A percentile compares a stretch with the other conserved stretches of the same genome.
phyloP scores from a whole-genome alignment of 352 stramenopile genomes.

The Blastocystis sp. region DNA sequence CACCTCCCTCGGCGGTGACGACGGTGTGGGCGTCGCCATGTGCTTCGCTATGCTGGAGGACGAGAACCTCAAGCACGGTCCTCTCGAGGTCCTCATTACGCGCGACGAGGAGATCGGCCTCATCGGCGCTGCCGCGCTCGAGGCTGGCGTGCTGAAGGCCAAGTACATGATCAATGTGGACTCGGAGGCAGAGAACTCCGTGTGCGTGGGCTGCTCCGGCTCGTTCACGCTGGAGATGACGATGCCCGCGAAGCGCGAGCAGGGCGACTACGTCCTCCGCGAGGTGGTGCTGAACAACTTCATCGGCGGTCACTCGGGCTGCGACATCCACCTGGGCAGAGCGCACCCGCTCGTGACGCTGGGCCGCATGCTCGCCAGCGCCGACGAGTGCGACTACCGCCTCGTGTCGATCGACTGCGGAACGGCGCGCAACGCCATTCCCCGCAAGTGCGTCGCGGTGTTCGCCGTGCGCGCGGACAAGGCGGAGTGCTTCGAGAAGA shows the following conservation, averaged over 20 bases:
- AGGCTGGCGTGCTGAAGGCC: constrained; percentile 65
- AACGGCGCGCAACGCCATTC: constrained; percentile 71
- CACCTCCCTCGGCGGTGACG: constrained; percentile 69
- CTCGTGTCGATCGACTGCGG: constrained; percentile 69
- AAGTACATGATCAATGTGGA: constrained; percentile 74
- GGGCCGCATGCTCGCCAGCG: constrained; percentile 33
- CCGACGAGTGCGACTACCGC: constrained; percentile 5
- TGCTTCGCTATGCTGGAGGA: constrained; percentile 72
- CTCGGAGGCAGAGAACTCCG: constrained; percentile 61
- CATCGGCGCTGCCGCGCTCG: constrained; percentile 36
- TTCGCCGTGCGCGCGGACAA: constrained; percentile 55
- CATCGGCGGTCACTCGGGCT: constrained; percentile 67
- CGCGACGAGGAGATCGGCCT: constrained; percentile 71
- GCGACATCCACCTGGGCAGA: constrained; percentile 67
- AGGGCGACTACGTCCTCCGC: constrained; percentile 3
- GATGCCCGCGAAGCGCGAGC: constrained; percentile 14
- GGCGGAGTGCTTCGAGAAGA: constrained; percentile 35
- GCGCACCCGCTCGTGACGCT: constrained; percentile 62
- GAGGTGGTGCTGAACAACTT: constrained; percentile 70
- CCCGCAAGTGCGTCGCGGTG: constrained; percentile 70
- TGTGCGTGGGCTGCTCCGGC: constrained; percentile 68
- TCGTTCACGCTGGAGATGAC: constrained; percentile 72
- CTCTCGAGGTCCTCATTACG: constrained; percentile 65
- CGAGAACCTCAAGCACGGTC: constrained; percentile 56
- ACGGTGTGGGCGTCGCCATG: constrained; percentile 64